Evolutionary conservation across 2,329 filamentous ascomycete genomes (phyloP).

Genomic region (Myriangium duriaei): DNA sequence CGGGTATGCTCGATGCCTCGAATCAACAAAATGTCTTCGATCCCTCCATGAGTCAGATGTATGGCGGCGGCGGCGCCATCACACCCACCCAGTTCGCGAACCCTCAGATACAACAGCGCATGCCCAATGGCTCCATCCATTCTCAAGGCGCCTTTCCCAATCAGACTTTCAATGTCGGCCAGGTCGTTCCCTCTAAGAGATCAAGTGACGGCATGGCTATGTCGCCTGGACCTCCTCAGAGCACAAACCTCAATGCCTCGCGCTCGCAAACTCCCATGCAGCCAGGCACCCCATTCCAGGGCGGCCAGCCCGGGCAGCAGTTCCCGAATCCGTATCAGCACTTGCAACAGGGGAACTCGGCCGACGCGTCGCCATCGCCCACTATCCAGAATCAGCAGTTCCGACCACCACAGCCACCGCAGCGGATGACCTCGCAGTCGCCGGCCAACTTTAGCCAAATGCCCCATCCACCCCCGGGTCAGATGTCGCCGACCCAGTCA

Average conservation of each 20-base stretch:
- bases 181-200: slow-evolving; percentile 82
- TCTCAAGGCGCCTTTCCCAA: slow-evolving; percentile 68
- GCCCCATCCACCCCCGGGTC: slow-evolving; percentile 56
- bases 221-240: slow-evolving; percentile 64
- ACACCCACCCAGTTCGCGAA: slow-evolving; percentile 33
- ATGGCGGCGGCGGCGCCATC: slow-evolving; percentile 11
- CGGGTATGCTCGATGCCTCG: slow-evolving; percentile 11
- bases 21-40: slow-evolving; percentile 10
- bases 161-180: slow-evolving; percentile 69
- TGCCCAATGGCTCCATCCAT: slow-evolving; percentile 76
- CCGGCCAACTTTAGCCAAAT: slow-evolving; percentile 81
- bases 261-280: slow-evolving; percentile 71
- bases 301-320: slow-evolving; percentile 47
- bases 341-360: slow-evolving; percentile 61
- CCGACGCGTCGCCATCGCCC: slow-evolving; percentile 81
- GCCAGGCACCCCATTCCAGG: slow-evolving; percentile 16
- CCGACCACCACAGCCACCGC: slow-evolving; percentile 52
- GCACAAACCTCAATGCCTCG: slow-evolving; percentile 56
- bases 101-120: slow-evolving; percentile 33
- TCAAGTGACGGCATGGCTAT: slow-evolving; percentile 73
- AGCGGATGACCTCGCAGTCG: slow-evolving; percentile 74
- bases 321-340: slow-evolving; percentile 66
- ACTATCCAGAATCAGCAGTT: slow-evolving; percentile 75
- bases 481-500: slow-evolving; percentile 63
- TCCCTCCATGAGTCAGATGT: slow-evolving; percentile 13